Evolutionary conservation across 2,329 filamentous ascomycete species (phyloP).

Genomic region (Fusarium decemcellulare): DNA sequence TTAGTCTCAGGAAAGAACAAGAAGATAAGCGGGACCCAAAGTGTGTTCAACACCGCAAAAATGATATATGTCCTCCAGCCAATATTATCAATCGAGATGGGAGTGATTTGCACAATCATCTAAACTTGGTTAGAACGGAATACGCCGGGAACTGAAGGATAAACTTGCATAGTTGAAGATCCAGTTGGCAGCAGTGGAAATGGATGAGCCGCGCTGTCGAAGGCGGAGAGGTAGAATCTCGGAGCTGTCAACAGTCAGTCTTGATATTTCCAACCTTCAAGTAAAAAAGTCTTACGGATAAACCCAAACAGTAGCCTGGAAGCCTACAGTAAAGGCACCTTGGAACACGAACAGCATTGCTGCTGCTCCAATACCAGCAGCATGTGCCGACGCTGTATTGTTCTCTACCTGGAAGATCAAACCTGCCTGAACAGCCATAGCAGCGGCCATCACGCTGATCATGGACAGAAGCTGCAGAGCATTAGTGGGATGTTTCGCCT

Average conservation of each 20-base stretch:
- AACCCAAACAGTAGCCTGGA: constrained; percentile 54
- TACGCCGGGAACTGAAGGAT: accelerated
- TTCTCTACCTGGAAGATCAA: constrained; percentile 58
- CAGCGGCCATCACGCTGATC: constrained; percentile 57
- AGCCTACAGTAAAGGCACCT: constrained; percentile 57
- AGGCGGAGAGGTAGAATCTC: constrained; percentile 51
- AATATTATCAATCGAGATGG: constrained; percentile 54
- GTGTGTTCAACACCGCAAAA: constrained; percentile 61
- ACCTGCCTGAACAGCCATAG: constrained; percentile 57
- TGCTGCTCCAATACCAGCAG: constrained; percentile 55
- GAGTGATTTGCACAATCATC: constrained; percentile 41
- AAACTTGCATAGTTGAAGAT: constrained; percentile 51
- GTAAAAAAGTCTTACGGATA: constrained; percentile 39
- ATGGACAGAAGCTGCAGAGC: constrained; percentile 52
- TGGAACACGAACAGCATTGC: constrained; percentile 59
- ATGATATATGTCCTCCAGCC: constrained; percentile 64
- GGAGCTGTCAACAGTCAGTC: constrained; percentile 35
- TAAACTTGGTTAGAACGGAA: background rate
- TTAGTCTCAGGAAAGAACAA: constrained; percentile 65
- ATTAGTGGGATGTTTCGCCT: too few species aligned
- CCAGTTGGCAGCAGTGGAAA: constrained; percentile 53
- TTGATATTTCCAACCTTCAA: too few species aligned
- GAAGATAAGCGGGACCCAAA: constrained; percentile 51
- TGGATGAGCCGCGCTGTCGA: constrained; percentile 50
- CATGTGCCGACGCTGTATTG: constrained; percentile 48